Percentiles rank a stretch among this genome's conserved stretches.
These are phyloP conservation scores for Fusarium citri DNA, from an alignment of 2,329 filamentous ascomycete genomes.

Conservation along the genomic window DNA sequence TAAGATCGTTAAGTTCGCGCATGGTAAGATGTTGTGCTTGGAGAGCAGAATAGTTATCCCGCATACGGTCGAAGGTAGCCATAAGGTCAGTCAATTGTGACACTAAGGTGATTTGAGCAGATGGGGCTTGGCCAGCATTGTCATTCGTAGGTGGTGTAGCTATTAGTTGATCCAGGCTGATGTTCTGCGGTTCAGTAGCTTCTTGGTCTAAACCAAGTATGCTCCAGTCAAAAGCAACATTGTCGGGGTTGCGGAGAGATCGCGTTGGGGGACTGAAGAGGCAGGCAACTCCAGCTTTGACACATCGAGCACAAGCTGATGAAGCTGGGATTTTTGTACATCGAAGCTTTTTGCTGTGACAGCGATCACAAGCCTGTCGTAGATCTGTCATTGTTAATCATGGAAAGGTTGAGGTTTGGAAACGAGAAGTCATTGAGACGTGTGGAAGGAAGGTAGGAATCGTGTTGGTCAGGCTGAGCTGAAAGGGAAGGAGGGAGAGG, in stretches of 20 bases:
- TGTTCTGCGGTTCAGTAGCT: neutral
- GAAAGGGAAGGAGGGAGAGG: neutral
- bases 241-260: conserved; percentile 29
- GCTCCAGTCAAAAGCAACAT: conserved; percentile 39
- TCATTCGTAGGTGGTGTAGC: conserved; percentile 24
- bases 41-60: conserved; percentile 17
- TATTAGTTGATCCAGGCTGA: neutral
- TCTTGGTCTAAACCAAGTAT: conserved; percentile 26
- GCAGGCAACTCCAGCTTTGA: conserved; percentile 55
- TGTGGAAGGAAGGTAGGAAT: neutral
- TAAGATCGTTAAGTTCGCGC: conserved; percentile 40
- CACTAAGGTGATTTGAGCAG: conserved; percentile 11
- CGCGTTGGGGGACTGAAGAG: conserved; percentile 56
- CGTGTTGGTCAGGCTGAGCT: neutral
- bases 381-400: conserved; percentile 38
- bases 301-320: conserved; percentile 55
- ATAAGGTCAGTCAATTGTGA: conserved; percentile 40
- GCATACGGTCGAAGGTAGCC: conserved; percentile 40
- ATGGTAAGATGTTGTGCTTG: conserved; percentile 39
- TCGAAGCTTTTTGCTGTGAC: conserved; percentile 60
- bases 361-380: conserved; percentile 57
- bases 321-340: conserved; percentile 56
- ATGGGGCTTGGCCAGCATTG: neutral
- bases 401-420: neutral
- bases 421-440: neutral